phyloP scores from a whole-genome alignment of 352 stramenopile species.

The Phytopythium mirpurense region DNA sequence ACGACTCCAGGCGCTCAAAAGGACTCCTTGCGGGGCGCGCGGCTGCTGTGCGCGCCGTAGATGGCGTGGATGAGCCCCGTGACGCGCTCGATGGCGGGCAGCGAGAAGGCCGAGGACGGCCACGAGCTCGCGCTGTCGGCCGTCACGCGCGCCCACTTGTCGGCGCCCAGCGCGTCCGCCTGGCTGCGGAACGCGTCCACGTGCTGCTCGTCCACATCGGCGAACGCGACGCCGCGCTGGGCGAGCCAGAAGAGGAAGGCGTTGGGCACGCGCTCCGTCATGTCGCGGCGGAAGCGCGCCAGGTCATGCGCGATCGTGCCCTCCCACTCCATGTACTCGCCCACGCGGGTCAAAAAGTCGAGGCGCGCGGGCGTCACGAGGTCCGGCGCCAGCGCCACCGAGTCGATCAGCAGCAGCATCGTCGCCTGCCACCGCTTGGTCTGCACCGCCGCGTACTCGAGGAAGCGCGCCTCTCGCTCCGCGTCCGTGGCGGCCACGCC shows the following conservation, averaged over 20 bases:
- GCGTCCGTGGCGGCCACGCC: constrained; percentile 1
- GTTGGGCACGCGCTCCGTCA: constrained; percentile 63
- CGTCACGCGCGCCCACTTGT: constrained; percentile 46
- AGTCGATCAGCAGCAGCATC: constrained; percentile 76
- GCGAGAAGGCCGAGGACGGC: constrained; percentile 38
- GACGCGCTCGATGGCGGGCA: constrained; percentile 53
- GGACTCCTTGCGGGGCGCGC: constrained; percentile 38
- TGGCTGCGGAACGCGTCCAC: constrained; percentile 44
- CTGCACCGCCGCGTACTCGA: constrained; percentile 60
- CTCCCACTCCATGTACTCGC: constrained; percentile 85
- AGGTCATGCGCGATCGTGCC: constrained; percentile 79
- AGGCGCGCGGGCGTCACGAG: constrained; percentile 53
- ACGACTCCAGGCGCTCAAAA: constrained; percentile 21
- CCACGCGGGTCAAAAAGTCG: constrained; percentile 55
- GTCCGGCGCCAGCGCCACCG: constrained; percentile 51
- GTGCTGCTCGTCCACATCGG: constrained; percentile 24
- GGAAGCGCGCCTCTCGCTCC: constrained; percentile 28
- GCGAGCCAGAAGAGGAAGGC: constrained; percentile 74
- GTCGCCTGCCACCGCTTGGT: constrained; percentile 80
- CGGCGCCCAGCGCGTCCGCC: constrained; percentile 21
- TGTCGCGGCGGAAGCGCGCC: constrained; percentile 56
- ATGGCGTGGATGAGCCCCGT: constrained; percentile 55
- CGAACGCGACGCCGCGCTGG: constrained; percentile 25
- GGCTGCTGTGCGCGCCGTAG: constrained; percentile 48
- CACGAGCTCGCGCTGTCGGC: constrained; percentile 22